Evolutionary conservation across 148 eudicot species (phyloP), one percentile per base, ranked within the genome.

Genomic region (Silene latifolia): DNA sequence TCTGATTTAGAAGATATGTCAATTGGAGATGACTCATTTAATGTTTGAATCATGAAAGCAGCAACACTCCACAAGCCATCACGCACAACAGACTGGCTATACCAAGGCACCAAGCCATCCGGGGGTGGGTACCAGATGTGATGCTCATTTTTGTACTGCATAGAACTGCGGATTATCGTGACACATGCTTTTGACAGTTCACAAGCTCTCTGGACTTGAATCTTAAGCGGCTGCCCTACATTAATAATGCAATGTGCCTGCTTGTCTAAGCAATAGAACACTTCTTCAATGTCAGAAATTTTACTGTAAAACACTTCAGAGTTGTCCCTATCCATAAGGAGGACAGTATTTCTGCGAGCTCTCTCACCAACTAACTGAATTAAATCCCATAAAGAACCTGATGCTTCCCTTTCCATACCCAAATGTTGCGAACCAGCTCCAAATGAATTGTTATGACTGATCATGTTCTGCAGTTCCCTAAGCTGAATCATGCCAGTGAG

Each of bases 321-420:
- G 82, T 92, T 95, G 75, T 95, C 97, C 83, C 98, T 95, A 79
- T 95, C 98, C 98, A 95, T 92, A 74, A 95, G 78, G 76, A 95
- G 96, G 69, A 95, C 91, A 44, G 96, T 88, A 79, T 88, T 90
- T 73, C 93, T 80, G 27, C 98, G 93, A 48, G 97, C 89, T 71
- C 84, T 88, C 82, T 95, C 98, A 74, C 98, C 97, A 71, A 92
- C 97, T 74, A 90, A 70, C 80, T 92, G 97, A 87, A 92, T 90
- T 56, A 95, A 82, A 86, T 92, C 97, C 98, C 98, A 95, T 69
- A 95, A 85, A 56, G 97, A 81, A 72, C 97, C 96, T 71, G 97
- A 84, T 70, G 78, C 80, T 72, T 83, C 88, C 76, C 69, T 79
- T 64, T 85, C 86, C 51, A 86, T 73, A 80, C 80, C 78, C 61